phyloP scores from a whole-genome alignment of 768 basidiomycete species.

The Podaxis sp. region DNA sequence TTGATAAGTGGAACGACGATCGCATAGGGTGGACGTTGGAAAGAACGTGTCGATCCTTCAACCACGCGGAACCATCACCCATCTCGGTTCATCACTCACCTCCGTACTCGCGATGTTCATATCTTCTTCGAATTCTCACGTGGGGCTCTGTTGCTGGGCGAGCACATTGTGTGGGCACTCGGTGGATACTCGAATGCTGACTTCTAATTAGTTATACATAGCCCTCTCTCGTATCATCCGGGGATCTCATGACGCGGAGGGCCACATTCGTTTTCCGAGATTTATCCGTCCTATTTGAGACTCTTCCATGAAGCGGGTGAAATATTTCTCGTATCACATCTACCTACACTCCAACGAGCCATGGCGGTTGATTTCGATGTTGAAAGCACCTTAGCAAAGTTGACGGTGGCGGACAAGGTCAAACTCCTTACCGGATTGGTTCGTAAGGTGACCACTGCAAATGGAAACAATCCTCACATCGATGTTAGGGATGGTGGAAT shows the following conservation, averaged over 20 bases:
- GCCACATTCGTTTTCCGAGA: slow-evolving; percentile 18
- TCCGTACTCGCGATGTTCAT: not conserved
- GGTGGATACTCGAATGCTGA: no score
- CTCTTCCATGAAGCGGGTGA: slow-evolving; percentile 5
- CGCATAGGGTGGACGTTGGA: no score
- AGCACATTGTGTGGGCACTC: no score
- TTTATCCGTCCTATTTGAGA: slow-evolving; percentile 20
- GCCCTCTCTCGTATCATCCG: no score
- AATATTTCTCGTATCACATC: not conserved
- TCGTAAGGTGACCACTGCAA: slow-evolving; percentile 8
- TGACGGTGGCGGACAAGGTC: slow-evolving; percentile 39
- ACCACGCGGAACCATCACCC: not conserved
- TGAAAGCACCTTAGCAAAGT: slow-evolving; percentile 33
- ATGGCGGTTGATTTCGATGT: slow-evolving; percentile 33
- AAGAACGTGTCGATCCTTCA: no score
- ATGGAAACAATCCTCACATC: not conserved
- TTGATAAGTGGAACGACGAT: no score
- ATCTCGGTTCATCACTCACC: not conserved
- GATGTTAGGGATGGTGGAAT: slow-evolving; percentile 45
- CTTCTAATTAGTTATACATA: no score
- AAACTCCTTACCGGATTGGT: slow-evolving; percentile 43
- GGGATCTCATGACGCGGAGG: slow-evolving; percentile 12
- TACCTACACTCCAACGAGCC: not conserved
- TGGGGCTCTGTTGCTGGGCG: not conserved
- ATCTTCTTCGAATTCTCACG: not conserved